These are phyloP conservation scores for Marasmius tenuissimus DNA, from an alignment of 1,284 basidiomycete species.

Conservation along the genomic window DNA sequence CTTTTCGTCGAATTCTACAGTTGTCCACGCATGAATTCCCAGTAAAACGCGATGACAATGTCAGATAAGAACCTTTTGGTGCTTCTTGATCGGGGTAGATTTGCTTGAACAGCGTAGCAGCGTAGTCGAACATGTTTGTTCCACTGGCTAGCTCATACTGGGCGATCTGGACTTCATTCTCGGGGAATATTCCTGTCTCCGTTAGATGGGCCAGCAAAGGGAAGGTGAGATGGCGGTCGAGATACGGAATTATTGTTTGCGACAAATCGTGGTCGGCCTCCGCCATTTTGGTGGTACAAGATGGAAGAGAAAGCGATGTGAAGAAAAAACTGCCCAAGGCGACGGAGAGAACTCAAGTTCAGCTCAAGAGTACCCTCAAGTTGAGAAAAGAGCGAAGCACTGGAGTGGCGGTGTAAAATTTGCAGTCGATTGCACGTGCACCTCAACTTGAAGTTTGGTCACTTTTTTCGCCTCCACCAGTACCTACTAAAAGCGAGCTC, in stretches of 20 bases:
- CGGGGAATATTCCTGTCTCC: slow-evolving; percentile 71
- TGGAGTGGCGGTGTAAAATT: too few relatives aligned
- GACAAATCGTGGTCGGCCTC: slow-evolving; percentile 81
- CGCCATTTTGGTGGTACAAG: slow-evolving; percentile 43
- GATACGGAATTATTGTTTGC: slow-evolving; percentile 88
- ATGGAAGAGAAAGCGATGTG: slow-evolving; percentile 20
- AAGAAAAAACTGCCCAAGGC: slow-evolving; percentile 10
- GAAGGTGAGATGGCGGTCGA: slow-evolving; percentile 93
- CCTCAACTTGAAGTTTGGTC: too few relatives aligned
- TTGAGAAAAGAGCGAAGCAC: too few relatives aligned
- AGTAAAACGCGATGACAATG: not conserved
- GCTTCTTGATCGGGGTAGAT: slow-evolving; percentile 69
- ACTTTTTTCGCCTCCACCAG: not conserved
- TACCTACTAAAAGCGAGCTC: not conserved
- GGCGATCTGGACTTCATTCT: slow-evolving; percentile 76
- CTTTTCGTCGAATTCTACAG: slow-evolving; percentile 77
- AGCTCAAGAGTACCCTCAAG: not conserved
- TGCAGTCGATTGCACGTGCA: too few relatives aligned
- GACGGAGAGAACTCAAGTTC: not conserved
- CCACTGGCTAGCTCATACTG: slow-evolving; percentile 97
- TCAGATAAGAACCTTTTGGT: slow-evolving; percentile 51
- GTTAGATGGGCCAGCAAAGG: slow-evolving; percentile 88
- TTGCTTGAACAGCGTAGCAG: slow-evolving; percentile 77
- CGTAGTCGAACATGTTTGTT: slow-evolving; percentile 96
- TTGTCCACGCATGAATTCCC: not conserved